Evolutionary conservation across 1,284 basidiomycete species (phyloP), one percentile per base, ranked within the genome.

Genomic region (Cryptococcus amylolentus): DNA sequence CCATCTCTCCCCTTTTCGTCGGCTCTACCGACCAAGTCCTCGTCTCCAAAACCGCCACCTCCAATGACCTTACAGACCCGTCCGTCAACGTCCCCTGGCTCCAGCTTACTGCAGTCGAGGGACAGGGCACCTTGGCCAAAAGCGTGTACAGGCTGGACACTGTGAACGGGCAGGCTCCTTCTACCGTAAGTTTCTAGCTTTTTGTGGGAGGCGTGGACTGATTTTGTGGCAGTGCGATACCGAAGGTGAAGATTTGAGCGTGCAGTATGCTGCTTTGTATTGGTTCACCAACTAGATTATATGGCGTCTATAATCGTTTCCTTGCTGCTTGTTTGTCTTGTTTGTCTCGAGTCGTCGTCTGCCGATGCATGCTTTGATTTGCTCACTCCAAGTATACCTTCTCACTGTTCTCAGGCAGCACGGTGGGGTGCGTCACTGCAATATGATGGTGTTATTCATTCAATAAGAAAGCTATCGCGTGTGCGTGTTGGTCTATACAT

Each of bases 81-180:
- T 63, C 71, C 42, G 44, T 27, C 39, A 81, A 87, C 61, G 77
- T 87, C 31, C 80, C 84, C 60, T 86, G 84, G 83, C 75, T 87
- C 18, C 70, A 81, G 55, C 75, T 88, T 26, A 78, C 73, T 4
- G 64, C 56, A 38, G 37, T 68, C 28, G 72, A 70, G 39, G 72
- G 82, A 12, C 60, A 80, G 42, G 85, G 85, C 4, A 66, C 72
- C 2, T 71, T 86, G 38, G 84, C 85, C 4, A 77, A 76, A 53
- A 72, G 79, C 52, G 77, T 86, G 6, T 85, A 81, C 75, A 76
- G 85, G 50, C 76, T 82, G 10, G 80, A 85, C 65, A 87, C 85
- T 9, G 77, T 79, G 23, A 79, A 77, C 38, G 86, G 86, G n/a
- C 83, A 86, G 67, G 83, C 86, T 13, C 84, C 86, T 37, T 61